Conservation (phyloP, 2,329 filamentous ascomycete genomes). For the Calonectria montana region DNA sequence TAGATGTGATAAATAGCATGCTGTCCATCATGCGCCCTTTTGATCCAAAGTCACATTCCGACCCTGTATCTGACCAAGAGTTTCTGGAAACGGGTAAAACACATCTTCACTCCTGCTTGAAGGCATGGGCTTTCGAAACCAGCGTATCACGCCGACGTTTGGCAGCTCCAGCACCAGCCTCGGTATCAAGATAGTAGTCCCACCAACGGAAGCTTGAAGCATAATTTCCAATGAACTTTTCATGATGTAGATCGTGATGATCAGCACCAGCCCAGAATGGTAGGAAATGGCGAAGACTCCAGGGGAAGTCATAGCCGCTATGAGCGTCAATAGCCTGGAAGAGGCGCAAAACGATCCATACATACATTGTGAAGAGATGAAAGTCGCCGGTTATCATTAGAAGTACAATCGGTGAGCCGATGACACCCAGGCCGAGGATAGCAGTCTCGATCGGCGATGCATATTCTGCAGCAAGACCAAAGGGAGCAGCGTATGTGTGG, state of each 20-base stretch:
- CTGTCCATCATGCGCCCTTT: too few species aligned
- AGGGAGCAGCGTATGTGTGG: constrained; percentile 97
- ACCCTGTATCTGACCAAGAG: too few species aligned
- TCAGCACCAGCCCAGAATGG: constrained; percentile 98
- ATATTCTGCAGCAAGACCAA: constrained; percentile 96
- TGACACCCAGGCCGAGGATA: constrained; percentile 88
- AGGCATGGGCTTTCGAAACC: too few species aligned
- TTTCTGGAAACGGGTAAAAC: too few species aligned
- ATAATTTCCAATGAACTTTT: constrained; percentile 99
- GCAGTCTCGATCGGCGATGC: constrained; percentile 97
- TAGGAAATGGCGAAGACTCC: constrained; percentile 93
- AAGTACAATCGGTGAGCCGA: constrained; percentile 86
- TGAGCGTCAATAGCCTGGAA: constrained; percentile 99
- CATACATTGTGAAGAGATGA: constrained; percentile 97
- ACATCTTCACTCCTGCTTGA: too few species aligned
- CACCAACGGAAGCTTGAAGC: constrained; percentile 99
- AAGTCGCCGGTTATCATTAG: constrained; percentile 85
- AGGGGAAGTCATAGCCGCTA: constrained; percentile 98
- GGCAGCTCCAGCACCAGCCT: constrained; percentile 87
- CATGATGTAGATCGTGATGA: constrained; percentile 97
- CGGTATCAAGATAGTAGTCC: constrained; percentile 94
- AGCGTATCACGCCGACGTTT: constrained; percentile 88
- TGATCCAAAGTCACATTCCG: too few species aligned
- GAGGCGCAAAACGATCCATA: constrained; percentile 92
- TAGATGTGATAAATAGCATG: too few species aligned